A percentile compares a stretch with the other conserved stretches of the same genome.
Evolutionary conservation across 108 stramenopile species (phyloP).

Genomic region (Nannochloropsis oceanica): DNA sequence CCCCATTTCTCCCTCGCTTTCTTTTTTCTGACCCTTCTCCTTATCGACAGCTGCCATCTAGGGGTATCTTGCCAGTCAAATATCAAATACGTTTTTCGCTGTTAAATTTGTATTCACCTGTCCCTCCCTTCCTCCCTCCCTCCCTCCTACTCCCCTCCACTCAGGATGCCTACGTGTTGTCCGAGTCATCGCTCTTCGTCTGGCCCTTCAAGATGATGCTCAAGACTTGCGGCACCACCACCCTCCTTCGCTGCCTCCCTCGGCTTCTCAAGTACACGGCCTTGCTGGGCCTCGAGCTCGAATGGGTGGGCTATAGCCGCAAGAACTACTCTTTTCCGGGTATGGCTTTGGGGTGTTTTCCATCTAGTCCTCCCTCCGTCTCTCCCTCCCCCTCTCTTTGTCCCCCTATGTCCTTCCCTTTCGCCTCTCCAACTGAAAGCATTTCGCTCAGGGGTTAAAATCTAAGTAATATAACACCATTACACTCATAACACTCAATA

Average conservation of each 20-base stretch:
- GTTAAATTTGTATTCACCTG: neutral
- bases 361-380: too few species aligned
- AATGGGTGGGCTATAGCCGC: conserved; percentile 96
- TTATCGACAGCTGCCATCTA: neutral
- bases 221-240: conserved; percentile 99
- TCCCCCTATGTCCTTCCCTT: neutral
- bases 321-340: conserved; percentile 94
- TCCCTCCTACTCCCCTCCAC: neutral
- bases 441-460: conserved; percentile 26
- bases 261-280: conserved; percentile 67
- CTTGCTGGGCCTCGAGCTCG: conserved; percentile 70
- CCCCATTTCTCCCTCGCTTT: neutral
- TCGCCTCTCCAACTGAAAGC: neutral
- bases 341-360: neutral
- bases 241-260: conserved; percentile 86
- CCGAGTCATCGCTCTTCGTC: conserved; percentile 92
- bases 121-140: neutral
- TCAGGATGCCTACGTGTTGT: conserved; percentile 89
- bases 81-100: too few species aligned
- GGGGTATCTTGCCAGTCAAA: too few species aligned
- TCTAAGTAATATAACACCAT: conserved; percentile 1
- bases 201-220: conserved; percentile 93
- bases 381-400: neutral
- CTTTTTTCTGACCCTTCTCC: neutral
- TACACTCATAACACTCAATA: neutral